A percentile compares a stretch with the other conserved stretches of the same genome.
phyloP scores from a whole-genome alignment of 164 flowering plant genomes.

The Magnolia sinica region DNA sequence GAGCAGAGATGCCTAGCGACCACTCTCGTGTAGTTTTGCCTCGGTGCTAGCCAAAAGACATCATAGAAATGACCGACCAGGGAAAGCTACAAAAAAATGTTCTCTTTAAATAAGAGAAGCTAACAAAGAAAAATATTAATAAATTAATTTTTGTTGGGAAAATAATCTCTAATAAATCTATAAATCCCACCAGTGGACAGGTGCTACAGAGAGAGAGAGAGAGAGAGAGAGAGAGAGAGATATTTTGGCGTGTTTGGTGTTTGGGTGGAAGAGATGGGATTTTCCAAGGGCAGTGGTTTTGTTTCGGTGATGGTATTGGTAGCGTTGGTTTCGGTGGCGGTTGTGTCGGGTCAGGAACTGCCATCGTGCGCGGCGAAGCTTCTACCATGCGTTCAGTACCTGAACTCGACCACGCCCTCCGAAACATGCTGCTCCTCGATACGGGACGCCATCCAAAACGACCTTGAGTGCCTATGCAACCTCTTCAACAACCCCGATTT shows the following conservation, averaged over 20 bases:
- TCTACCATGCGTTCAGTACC: constrained; percentile 30
- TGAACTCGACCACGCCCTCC: constrained; percentile 49
- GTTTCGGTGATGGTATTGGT: neutral
- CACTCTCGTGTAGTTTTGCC: too few species aligned
- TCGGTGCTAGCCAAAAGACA: too few species aligned
- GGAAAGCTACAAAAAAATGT: too few species aligned
- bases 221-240: neutral
- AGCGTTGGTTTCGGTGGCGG: constrained; percentile 6
- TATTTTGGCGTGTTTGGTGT: too few species aligned
- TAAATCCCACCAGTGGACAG: neutral
- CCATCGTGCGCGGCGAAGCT: constrained; percentile 43
- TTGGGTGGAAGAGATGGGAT: neutral
- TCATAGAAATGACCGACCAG: too few species aligned
- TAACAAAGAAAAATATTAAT: too few species aligned
- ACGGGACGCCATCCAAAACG: constrained; percentile 28
- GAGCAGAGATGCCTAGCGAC: too few species aligned
- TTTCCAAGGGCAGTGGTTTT: neutral
- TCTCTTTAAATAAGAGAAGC: too few species aligned
- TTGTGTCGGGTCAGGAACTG: constrained; percentile 19
- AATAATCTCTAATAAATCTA: neutral
- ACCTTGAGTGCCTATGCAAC: constrained; percentile 50
- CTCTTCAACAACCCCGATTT: constrained; percentile 38
- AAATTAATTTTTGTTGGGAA: too few species aligned
- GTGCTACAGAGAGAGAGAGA: neutral
- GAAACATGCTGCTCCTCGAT: constrained; percentile 47